Evolutionary conservation across 176 grass and related monocot species (phyloP).

Genomic region (Puya raimondii): DNA sequence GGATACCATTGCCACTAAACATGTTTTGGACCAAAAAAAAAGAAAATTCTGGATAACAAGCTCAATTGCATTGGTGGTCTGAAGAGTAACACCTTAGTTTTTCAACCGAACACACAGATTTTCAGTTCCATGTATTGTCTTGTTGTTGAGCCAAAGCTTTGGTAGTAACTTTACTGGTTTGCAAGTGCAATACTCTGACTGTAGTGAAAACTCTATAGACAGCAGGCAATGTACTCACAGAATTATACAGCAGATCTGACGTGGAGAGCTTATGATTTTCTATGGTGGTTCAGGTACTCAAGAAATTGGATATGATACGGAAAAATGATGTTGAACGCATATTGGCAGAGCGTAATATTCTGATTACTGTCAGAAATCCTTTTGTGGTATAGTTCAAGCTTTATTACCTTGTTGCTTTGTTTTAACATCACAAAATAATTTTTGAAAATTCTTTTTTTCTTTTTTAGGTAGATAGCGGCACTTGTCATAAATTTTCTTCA

Average conservation of each 20-base stretch:
- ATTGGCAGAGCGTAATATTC: constrained; percentile 39
- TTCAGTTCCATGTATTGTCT: background rate
- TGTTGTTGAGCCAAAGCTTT: background rate
- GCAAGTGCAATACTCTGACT: background rate
- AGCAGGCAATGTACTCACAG: background rate
- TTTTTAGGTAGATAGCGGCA: background rate
- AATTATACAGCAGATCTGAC: background rate
- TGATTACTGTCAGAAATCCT: constrained; percentile 36
- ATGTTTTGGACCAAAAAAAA: too few species aligned
- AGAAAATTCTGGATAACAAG: too few species aligned
- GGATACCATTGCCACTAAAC: too few species aligned
- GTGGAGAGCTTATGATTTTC: background rate
- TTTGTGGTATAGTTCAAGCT: constrained; percentile 30
- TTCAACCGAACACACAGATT: too few species aligned
- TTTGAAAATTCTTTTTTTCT: background rate
- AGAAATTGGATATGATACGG: constrained; percentile 39
- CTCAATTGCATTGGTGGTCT: too few species aligned
- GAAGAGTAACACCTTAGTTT: too few species aligned
- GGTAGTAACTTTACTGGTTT: background rate
- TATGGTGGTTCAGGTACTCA: constrained; percentile 27
- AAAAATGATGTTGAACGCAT: constrained; percentile 44
- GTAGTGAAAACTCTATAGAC: background rate
- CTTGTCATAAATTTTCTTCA: too few species aligned
- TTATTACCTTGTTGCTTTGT: background rate
- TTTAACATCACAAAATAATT: background rate